Percentiles rank a stretch among this genome's conserved stretches.
Conservation (phyloP, 345 rosid genomes). For the Reutealis trisperma region DNA sequence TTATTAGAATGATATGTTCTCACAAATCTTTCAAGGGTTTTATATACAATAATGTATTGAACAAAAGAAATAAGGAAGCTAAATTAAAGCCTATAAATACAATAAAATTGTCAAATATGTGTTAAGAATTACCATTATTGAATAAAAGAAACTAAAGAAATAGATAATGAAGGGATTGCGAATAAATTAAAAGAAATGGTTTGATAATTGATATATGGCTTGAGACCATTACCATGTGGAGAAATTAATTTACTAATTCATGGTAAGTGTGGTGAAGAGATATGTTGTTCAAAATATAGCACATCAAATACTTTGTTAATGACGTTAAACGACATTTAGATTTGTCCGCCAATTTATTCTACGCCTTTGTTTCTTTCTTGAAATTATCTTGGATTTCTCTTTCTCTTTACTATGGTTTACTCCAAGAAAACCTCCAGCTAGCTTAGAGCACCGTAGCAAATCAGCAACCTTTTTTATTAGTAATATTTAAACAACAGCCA, state of each 20-base stretch:
- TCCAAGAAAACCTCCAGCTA: background rate
- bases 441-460: background rate
- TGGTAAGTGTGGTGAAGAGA: background rate
- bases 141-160: too few species aligned
- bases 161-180: too few species aligned
- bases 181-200: too few species aligned
- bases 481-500: too few species aligned
- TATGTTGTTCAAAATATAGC: background rate
- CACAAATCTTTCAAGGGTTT: too few species aligned
- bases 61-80: too few species aligned
- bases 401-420: background rate
- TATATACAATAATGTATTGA: too few species aligned
- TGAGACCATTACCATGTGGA: background rate
- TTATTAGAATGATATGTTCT: too few species aligned
- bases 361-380: background rate
- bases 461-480: background rate
- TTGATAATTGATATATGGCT: too few species aligned
- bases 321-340: background rate
- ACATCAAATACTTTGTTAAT: background rate
- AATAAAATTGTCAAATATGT: too few species aligned
- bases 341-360: background rate
- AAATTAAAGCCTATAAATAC: too few species aligned
- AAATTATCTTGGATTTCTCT: background rate
- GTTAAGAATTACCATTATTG: too few species aligned
- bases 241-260: background rate